Evolutionary conservation across 306 rosid species (phyloP), one percentile per base, ranked within the genome.

Genomic region (Acmispon strigosus): DNA sequence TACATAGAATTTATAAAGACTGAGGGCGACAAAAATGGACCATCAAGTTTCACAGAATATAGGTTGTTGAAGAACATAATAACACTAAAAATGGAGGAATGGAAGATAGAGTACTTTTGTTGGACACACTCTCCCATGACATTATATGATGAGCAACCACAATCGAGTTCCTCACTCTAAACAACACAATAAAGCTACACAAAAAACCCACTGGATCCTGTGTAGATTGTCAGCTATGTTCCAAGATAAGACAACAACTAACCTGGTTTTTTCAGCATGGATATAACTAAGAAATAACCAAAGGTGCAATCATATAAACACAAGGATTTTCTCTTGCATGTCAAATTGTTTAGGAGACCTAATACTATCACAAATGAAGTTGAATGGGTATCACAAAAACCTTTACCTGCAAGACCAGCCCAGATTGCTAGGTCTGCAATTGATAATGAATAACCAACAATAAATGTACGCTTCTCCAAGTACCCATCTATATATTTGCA

Each of bases 391-490:
- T 18, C 10, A 16, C 18, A 7, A 15, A 58, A 59, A 55, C 1
- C 10, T 59, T 67, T 84, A 94, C 99, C 97, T 67, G 91, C 89
- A 75, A 94, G 91, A 70, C 88, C 84, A 2, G 96, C 85, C 97
- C 97, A 94, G 73, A 94, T 80, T 62, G 90, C 92, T 54, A 94
- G 6, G 78, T 91, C 99, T 45, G 99, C 97, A 61, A 94, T 84
- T 19, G 96, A 89, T 32, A 94, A 75, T 39, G 76, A 86, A 36
- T 75, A 54, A 42, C 83, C 84, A 19, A 87, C 95, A 24, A 91
- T 68, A 81, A 90, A 83, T 19, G 92, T 86, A 12, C 78, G 78
- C 65, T 70, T 75, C 80, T 65, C 85, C 85, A 94, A 77, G 77
- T 82, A 91, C 12, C 77, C 84, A 68, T 94, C 95, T 19, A 91